These are phyloP conservation scores for Ophiocordyceps sinensis DNA, from an alignment of 2,329 filamentous ascomycete species.

Conservation along the genomic window DNA sequence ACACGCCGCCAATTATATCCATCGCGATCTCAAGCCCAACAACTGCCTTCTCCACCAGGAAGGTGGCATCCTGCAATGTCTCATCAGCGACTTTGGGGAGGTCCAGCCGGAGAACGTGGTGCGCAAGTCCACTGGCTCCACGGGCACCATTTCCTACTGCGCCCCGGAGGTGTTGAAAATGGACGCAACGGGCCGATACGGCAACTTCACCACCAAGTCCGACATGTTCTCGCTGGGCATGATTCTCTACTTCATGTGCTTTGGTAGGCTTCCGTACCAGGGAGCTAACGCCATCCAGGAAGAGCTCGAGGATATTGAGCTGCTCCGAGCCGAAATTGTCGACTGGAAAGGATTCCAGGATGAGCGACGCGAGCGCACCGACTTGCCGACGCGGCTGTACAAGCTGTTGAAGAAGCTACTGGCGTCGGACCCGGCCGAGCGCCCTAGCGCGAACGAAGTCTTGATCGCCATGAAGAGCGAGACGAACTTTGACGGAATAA, in stretches of 20 bases:
- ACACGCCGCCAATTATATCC: constrained; percentile 84
- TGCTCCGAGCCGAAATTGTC: constrained; percentile 71
- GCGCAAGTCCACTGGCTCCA: constrained; percentile 82
- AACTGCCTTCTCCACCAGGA: constrained; percentile 82
- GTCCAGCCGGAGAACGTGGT: constrained; percentile 72
- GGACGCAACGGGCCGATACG: constrained; percentile 55
- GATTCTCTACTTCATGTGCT: constrained; percentile 98
- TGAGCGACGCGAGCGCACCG: constrained; percentile 57
- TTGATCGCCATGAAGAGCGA: constrained; percentile 62
- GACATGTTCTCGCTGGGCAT: constrained; percentile 98
- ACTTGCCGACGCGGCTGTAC: constrained; percentile 78
- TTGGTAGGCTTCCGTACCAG: constrained; percentile 71
- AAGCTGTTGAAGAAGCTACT: constrained; percentile 69
- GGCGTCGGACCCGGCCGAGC: constrained; percentile 57
- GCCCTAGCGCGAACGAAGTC: constrained; percentile 79
- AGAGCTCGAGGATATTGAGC: constrained; percentile 81
- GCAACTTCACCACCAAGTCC: constrained; percentile 92
- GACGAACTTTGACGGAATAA: constrained; percentile 30
- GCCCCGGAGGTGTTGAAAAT: constrained; percentile 79
- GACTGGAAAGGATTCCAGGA: constrained; percentile 79
- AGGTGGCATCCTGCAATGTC: constrained; percentile 55
- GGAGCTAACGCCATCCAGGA: constrained; percentile 77
- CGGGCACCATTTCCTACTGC: constrained; percentile 94
- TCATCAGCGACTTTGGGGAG: constrained; percentile 97
- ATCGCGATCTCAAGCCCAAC: constrained; percentile 88